Evolutionary conservation across 768 basidiomycete genomes (phyloP).

Genomic region (Agrocybe chaxingu): DNA sequence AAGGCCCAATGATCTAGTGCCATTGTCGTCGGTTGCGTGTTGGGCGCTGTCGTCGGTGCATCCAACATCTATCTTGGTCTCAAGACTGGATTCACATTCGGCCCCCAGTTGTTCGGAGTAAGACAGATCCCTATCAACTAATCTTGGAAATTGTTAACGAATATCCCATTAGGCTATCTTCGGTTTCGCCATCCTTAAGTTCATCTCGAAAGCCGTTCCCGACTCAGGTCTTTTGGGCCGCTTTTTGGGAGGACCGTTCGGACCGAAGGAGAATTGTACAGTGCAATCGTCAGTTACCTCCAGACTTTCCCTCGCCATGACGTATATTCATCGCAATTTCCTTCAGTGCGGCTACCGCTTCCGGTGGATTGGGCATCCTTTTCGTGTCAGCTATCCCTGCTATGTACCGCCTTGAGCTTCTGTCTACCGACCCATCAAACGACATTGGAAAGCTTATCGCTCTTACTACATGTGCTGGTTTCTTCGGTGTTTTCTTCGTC

Average conservation of each 20-base stretch:
- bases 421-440: constrained; percentile 40
- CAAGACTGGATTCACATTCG: constrained; percentile 69
- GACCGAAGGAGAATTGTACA: constrained; percentile 66
- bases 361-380: constrained; percentile 58
- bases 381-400: constrained; percentile 61
- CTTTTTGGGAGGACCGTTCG: constrained; percentile 53
- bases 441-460: constrained; percentile 58
- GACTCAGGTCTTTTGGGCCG: constrained; percentile 41
- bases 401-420: constrained; percentile 52
- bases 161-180: constrained; percentile 40
- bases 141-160: not conserved
- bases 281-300: constrained; percentile 42
- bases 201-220: constrained; percentile 46
- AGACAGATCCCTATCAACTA: constrained; percentile 13
- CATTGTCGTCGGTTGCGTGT: constrained; percentile 44
- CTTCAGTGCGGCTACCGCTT: constrained; percentile 48
- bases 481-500: constrained; percentile 67
- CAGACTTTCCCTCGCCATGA: not conserved
- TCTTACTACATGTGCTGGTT: constrained; percentile 48
- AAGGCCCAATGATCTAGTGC: constrained; percentile 26
- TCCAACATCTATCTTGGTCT: constrained; percentile 67
- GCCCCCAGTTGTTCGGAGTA: constrained; percentile 59
- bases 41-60: constrained; percentile 56
- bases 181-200: constrained; percentile 59
- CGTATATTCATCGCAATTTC: not conserved